phyloP scores from a whole-genome alignment of 2,329 filamentous ascomycete species.

The Fusarium miscanthi region DNA sequence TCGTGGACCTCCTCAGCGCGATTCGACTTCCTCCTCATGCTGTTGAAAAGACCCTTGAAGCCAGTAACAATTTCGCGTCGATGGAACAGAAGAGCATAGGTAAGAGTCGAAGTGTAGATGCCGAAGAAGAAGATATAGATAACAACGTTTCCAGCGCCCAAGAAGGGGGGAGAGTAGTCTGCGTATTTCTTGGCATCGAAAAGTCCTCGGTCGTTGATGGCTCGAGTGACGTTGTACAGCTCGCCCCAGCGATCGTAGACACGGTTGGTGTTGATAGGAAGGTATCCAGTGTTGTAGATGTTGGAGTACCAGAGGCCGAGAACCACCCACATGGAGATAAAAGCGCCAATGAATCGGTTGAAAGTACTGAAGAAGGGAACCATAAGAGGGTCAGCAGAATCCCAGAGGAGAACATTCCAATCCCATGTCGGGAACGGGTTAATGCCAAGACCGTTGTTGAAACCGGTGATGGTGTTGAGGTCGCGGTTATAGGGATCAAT shows the following conservation, averaged over 20 bases:
- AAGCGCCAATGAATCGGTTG: conserved; percentile 69
- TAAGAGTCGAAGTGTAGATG: conserved; percentile 63
- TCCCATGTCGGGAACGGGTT: conserved; percentile 61
- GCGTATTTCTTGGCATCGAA: conserved; percentile 60
- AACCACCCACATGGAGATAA: conserved; percentile 65
- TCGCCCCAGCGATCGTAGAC: conserved; percentile 62
- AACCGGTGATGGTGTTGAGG: conserved; percentile 57
- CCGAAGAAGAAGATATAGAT: conserved; percentile 68
- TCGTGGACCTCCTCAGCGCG: conserved; percentile 50
- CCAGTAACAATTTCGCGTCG: conserved; percentile 62
- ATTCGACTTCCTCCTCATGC: conserved; percentile 57
- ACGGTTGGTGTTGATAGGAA: conserved; percentile 64
- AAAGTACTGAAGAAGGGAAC: conserved; percentile 68
- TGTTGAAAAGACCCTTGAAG: conserved; percentile 59
- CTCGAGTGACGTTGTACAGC: conserved; percentile 59
- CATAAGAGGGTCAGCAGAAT: conserved; percentile 58
- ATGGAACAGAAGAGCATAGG: conserved; percentile 64
- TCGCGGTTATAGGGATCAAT: conserved; percentile 60
- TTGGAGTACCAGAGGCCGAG: conserved; percentile 69
- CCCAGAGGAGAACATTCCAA: conserved; percentile 60
- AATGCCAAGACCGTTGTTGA: conserved; percentile 58
- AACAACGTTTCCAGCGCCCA: conserved; percentile 61
- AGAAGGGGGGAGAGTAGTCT: conserved; percentile 63
- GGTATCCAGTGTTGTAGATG: conserved; percentile 66
- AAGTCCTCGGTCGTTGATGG: conserved; percentile 56